Evolutionary conservation across 228 moss, liverwort and hornwort species (phyloP), one percentile per base, ranked within the genome.

Genomic region (Sphagnum magellanicum): DNA sequence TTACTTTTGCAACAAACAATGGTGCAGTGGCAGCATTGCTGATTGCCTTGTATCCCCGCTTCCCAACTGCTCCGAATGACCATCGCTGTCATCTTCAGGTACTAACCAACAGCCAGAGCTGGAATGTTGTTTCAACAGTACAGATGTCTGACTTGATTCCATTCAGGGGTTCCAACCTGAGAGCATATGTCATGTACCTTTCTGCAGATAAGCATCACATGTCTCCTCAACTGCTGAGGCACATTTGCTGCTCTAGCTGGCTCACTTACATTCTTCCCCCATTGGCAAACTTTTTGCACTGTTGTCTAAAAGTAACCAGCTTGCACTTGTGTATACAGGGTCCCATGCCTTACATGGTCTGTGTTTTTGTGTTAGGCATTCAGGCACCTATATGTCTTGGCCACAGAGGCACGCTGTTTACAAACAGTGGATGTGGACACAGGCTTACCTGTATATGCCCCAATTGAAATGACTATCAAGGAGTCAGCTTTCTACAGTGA

Each of bases 381-480:
- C 71, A 93, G 98, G 16, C 98, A 98, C 72, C 76, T 98, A 14
- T 98, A 94, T 73, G 98, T 94, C 61, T 77, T 98, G 63, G 98
- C 98, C 10, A 89, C 98, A 50, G 98, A 98, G 66, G 89, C 85
- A 67, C 94, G 98, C 32, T 90, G 94, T 86, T 90, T 98, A 81
- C 90, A 92, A 72, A 94, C 94, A n/a, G 81, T 92, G 68, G 98
- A 98, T 76, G 98, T 98, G 52, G 98, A 98, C 71, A 94, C 88
- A 48, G 92, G 92, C 66, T 75, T 94, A 68, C 85, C 94, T 65
- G 98, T 98, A 49, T 76, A 89, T 78, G 94, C 87, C 49, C 94
- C 89, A 50, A 83, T 98, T 70, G 98, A 94, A 72, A 85, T 98
- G 85, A 98, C 91, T 65, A 50, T 92, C n/a, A 87, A 75, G 70